Evolutionary conservation across 768 basidiomycete species (phyloP), one percentile per base, ranked within the genome.

Genomic region (Asterophora lycoperdoides): DNA sequence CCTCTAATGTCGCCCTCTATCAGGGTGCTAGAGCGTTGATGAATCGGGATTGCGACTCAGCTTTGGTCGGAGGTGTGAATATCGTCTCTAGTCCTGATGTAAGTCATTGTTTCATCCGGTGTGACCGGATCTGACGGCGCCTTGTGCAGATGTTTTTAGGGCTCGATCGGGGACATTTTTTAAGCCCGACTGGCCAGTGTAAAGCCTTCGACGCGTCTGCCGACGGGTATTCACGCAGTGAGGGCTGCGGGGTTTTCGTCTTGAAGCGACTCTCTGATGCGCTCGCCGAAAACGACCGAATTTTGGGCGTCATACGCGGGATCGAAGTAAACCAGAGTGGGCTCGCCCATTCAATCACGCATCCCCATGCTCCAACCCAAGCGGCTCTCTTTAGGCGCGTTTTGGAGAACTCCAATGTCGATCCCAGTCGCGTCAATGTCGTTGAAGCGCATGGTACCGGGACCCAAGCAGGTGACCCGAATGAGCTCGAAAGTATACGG

Each of bases 371-470:
- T 0, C 74, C 77, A 2, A 80, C 85, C 1, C 87, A 88, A 55
- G 65, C 70, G 5, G 55, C 62, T 10, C 76, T 90, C n/a, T 76
- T 87, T 53, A 60, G 60, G 33, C 69, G 64, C 3, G 62, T 84
- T 17, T 62, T 86, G 11, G 56, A 65, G 11, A 66, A 64, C 35
- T 66, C 81, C 14, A 71, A 73, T 4, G 58, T 84, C 9, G 60
- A 66, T 34, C 65, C 80, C 0, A 56, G 56, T 32, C 69, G 75
- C 2, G 66, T 90, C 44, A 79, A 74, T 51, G 76, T 86, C 18
- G 73, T 84, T 17, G 88, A 90, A 60, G 84, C 84, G 3, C 87
- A 89, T 60, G 86, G 84, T 1, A 84, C 86, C 1, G 88, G 81
- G 0, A 81, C 86, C 0, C 81, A 82, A 56, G 81, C 80, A 1